Evolutionary conservation across 208 protist species (phyloP), one percentile per base, ranked within the genome.

Genomic region (Leishmania guyanensis): DNA sequence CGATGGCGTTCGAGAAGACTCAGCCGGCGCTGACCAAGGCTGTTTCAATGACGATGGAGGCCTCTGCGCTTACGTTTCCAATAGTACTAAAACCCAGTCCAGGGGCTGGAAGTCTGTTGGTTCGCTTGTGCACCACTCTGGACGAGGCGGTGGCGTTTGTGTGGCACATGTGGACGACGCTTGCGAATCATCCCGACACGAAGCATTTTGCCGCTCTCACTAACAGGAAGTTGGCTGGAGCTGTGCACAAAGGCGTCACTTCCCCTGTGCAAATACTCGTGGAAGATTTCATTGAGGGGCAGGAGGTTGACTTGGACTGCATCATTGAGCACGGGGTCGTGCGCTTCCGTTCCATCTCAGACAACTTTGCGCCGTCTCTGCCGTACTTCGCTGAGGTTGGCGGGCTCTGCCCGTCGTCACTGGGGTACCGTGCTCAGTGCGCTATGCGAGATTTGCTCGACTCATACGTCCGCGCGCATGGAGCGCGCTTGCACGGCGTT

Each of bases 281-380:
- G 29, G 92, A 97, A 83, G 93, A 95, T 86, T 97, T 86, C 83
- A 91, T 97, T 69, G 76, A 58, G n/a, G 93, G 93, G 0, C 84
- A 94, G 36, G 93, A 97, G 85, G 90, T 97, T 12, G 93, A 97
- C 83, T 83, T 97, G 54, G 92, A 97, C 82, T 93, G 89, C 75
- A 82, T 89, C 36, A 83, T 97, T 10, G 89, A 97, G 79, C 78
- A 89, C 64, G 92, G 92, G 9, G 68, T 81, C 1, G 71, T 96
- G 46, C 66, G 86, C 4, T 97, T 95, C 64, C 91, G 86, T 74
- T 20, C 85, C 54, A 95, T 97, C 46, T 94, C 91, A 2, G 93
- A 97, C 82, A 97, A 97, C 84, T 93, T 92, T 70, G 84, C 82
- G 5, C 84, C 89, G 8, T 20, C 78, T 26, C 81, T 79, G n/a